Evolutionary conservation across 148 eudicot genomes (phyloP).

Genomic region (Camellia japonica): DNA sequence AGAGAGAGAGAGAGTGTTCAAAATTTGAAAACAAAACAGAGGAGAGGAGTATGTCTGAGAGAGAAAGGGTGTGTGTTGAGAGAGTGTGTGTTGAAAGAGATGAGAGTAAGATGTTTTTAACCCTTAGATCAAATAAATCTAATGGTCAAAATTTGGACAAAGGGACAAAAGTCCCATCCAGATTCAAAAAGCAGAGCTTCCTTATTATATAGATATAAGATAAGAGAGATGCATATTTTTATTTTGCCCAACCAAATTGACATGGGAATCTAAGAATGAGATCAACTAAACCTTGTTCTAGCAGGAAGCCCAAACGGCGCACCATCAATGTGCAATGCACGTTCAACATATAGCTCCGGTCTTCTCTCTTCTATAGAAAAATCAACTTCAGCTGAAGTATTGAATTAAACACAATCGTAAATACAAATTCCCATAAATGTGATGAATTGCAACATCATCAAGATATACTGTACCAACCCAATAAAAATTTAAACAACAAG

Average conservation of each 20-base stretch:
- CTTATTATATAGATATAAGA: background rate
- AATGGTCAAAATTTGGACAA: no score
- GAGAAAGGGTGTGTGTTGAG: no score
- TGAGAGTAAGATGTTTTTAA: no score
- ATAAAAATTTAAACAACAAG: background rate
- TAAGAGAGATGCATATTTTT: background rate
- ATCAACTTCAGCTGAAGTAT: constrained; percentile 56
- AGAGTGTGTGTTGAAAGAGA: no score
- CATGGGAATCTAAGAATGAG: background rate
- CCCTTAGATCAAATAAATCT: no score
- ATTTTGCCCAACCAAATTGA: background rate
- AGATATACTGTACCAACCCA: background rate
- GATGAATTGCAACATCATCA: background rate
- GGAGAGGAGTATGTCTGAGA: no score
- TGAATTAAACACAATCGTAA: background rate
- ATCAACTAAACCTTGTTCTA: constrained; percentile 62
- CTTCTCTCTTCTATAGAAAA: constrained; percentile 57
- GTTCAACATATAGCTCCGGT: constrained; percentile 81
- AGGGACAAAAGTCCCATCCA: no score
- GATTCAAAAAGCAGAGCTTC: no score
- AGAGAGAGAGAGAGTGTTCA: no score
- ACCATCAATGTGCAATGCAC: constrained; percentile 84
- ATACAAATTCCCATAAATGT: background rate
- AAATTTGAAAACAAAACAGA: no score
- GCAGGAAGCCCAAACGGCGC: constrained; percentile 93